phyloP scores from a whole-genome alignment of 2,329 filamentous ascomycete species.

The Elsinoe perseae region DNA sequence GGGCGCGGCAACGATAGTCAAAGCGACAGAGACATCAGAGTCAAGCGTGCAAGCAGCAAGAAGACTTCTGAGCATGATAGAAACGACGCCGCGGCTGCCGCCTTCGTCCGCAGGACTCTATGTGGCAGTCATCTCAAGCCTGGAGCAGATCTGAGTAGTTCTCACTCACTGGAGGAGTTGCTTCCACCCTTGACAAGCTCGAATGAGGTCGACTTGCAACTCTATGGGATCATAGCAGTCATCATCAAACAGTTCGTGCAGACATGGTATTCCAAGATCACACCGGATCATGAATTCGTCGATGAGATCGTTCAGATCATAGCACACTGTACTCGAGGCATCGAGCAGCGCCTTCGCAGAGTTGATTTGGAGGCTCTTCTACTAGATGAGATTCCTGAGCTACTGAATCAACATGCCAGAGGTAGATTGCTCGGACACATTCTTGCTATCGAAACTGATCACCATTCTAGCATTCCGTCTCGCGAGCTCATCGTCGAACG shows the following conservation, averaged over 20 bases:
- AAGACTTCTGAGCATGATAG: constrained; percentile 29
- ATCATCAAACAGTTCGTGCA: constrained; percentile 85
- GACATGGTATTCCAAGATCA: constrained; percentile 89
- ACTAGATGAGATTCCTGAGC: constrained; percentile 77
- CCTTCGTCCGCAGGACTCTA: constrained; percentile 74
- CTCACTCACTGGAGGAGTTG: constrained; percentile 66
- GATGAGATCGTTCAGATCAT: constrained; percentile 84
- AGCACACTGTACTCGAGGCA: constrained; percentile 77
- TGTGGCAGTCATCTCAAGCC: constrained; percentile 55
- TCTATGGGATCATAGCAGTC: constrained; percentile 87
- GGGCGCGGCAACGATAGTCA: constrained; percentile 1
- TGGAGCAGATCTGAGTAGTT: constrained; percentile 46
- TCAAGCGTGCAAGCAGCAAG: constrained; percentile 23
- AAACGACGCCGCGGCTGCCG: constrained; percentile 63
- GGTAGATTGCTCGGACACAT: constrained; percentile 46
- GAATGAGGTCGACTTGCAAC: constrained; percentile 84
- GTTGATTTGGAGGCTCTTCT: constrained; percentile 76
- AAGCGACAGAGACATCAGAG: background rate
- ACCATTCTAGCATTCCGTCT: constrained; percentile 60
- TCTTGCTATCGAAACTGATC: background rate
- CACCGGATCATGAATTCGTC: constrained; percentile 78
- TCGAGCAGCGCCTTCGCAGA: constrained; percentile 77
- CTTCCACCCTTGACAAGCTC: constrained; percentile 88
- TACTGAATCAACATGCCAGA: constrained; percentile 71
- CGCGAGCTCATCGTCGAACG: constrained; percentile 43